Base-by-base conservation (phyloP, 2,329 filamentous ascomycete genomes). In the Phoma herbarum region DNA sequence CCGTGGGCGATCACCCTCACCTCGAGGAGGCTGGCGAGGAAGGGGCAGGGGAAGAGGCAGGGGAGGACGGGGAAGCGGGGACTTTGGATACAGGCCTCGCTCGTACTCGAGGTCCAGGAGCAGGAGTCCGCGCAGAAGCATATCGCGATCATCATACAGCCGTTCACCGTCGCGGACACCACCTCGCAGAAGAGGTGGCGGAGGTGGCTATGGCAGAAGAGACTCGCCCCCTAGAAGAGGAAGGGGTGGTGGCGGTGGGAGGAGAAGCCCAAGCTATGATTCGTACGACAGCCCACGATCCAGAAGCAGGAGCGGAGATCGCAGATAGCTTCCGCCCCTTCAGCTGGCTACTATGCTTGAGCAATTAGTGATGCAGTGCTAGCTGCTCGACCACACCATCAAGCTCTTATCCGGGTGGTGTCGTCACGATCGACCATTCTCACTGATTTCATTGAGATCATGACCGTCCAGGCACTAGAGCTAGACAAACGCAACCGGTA, bases 221-320 rank as follows among this genome's bases (percentile, higher is more conserved):
- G 80, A 79, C 20, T 72, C 75, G 37, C 79, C 80, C 8, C 79
- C 80, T 18, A 76, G 76, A 43, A 67, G 76, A 52, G 73, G 78
- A 42, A 74, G 76, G 56, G 73, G 77, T 56, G 79, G 83, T 58
- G 85, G 84, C 62, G 73, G 73, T 53, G 79, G 84, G 61, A 80
- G 85, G 61, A 81, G 86, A 63, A 87, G 85, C 66, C 84, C 84
- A 4, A 89, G 86, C 67, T 88, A 88, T 67, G 85, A 83, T 66
- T 87, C 85, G 63, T 87, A 87, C 66, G 86, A 84, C 67, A 87
- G 85, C 69, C 85, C 85, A 65, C 73, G 73, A 25, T 64, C 65
- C 0, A 69, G 79, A 48, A 83, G 79, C 58, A 69, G 78, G 53
- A 83, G 79, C 60, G 72, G 80, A 51, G 65, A 67, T 26, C 65